phyloP scores from a whole-genome alignment of 2,329 filamentous ascomycete genomes.

The Epichloe sylvatica region DNA sequence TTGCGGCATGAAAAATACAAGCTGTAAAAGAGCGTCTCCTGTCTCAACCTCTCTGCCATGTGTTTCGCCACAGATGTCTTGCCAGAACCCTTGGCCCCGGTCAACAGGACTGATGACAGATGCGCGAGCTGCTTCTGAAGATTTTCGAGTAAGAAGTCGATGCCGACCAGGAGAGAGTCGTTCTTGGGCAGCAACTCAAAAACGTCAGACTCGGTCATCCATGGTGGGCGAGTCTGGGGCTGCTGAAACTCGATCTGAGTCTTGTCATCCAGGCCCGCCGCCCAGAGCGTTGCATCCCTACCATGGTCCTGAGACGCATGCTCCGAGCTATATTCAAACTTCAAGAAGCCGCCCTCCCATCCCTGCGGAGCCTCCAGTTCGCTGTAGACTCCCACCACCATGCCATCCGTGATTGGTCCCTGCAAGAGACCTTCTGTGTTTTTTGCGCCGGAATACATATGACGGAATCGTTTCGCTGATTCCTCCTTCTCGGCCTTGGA shows the following conservation, averaged over 20 bases:
- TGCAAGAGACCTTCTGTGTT: conserved; percentile 51
- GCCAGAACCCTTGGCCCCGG: conserved; percentile 77
- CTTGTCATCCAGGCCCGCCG: conserved; percentile 63
- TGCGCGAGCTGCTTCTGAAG: conserved; percentile 66
- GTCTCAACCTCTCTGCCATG: conserved; percentile 58
- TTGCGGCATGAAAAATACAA: conserved; percentile 79
- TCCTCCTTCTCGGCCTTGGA: conserved; percentile 73
- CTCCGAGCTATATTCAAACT: conserved; percentile 45
- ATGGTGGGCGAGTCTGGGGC: conserved; percentile 52
- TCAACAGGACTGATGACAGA: conserved; percentile 77
- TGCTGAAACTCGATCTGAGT: conserved; percentile 62
- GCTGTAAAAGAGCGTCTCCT: conserved; percentile 63
- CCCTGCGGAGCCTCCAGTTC: conserved; percentile 40
- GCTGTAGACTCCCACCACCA: conserved; percentile 50
- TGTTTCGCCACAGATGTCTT: conserved; percentile 73
- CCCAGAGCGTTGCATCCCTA: conserved; percentile 49
- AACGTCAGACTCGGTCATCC: conserved; percentile 28
- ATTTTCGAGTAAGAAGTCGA: conserved; percentile 61
- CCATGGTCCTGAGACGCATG: conserved; percentile 22
- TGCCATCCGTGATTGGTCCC: conserved; percentile 80
- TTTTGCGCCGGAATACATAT: conserved; percentile 50
- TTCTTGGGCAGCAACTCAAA: conserved; percentile 43
- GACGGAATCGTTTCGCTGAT: conserved; percentile 54
- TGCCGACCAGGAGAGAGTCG: conserved; percentile 60
- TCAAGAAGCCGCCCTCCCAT: conserved; percentile 75